Evolutionary conservation across 2,329 filamentous ascomycete species (phyloP).

Genomic region (Neofusicoccum sp.): DNA sequence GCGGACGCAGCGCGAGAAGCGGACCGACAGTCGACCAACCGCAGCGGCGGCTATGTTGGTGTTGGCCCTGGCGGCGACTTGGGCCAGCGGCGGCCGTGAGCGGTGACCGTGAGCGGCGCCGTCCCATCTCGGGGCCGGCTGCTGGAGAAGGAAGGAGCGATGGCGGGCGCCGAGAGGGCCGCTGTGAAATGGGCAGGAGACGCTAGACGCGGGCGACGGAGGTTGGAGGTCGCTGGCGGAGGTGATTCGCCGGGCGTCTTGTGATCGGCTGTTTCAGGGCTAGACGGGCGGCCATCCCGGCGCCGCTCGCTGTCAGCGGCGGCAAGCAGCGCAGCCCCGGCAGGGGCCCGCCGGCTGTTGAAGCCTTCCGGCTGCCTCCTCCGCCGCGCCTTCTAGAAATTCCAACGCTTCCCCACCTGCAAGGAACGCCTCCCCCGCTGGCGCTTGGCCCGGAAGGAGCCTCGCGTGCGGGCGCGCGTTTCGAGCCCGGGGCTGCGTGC

Average conservation of each 20-base stretch:
- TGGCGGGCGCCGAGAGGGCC: not conserved
- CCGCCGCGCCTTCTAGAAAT: not conserved
- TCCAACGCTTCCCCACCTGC: conserved; percentile 1
- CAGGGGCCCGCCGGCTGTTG: not conserved
- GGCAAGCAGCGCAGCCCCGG: too few relatives aligned
- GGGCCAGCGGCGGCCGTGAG: not conserved
- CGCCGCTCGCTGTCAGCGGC: not conserved
- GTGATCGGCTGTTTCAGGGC: conserved; percentile 13
- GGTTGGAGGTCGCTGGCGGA: not conserved
- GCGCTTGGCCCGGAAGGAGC: not conserved
- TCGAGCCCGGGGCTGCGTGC: not conserved
- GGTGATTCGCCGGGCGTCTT: conserved; percentile 3
- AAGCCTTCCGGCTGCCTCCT: not conserved
- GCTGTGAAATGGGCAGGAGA: conserved; percentile 4
- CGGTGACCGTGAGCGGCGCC: not conserved
- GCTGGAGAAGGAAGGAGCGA: not conserved
- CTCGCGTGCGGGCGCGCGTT: not conserved
- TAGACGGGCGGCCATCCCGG: not conserved
- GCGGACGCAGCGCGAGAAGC: not conserved
- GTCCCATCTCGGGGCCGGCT: conserved; percentile 10
- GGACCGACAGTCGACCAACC: conserved; percentile 11
- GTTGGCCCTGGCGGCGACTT: not conserved
- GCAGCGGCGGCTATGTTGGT: not conserved
- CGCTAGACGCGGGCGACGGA: not conserved
- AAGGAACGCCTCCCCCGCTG: conserved; percentile 7